These are phyloP conservation scores for Aspergillus aculeatus DNA, from an alignment of 2,329 filamentous ascomycete genomes.

Conservation along the genomic window DNA sequence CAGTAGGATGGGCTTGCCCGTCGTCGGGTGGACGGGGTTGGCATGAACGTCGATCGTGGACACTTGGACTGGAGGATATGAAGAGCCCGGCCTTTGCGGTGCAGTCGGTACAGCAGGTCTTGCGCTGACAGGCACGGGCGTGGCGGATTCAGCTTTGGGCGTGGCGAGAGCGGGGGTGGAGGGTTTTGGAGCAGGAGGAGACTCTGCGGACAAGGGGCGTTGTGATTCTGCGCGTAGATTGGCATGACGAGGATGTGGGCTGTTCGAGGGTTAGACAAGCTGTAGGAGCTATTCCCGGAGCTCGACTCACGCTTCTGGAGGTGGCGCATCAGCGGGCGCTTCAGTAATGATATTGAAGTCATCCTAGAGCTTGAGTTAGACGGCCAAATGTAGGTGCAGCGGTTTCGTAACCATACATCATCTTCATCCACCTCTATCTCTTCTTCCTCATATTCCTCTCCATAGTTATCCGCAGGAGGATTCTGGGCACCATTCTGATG, in stretches of 20 bases:
- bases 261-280: slow-evolving; percentile 25
- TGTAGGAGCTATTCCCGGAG: neutral
- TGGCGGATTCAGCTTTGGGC: slow-evolving; percentile 33
- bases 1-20: slow-evolving; percentile 76
- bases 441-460: slow-evolving; percentile 44
- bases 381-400: no score
- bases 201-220: slow-evolving; percentile 36
- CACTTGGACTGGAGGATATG: slow-evolving; percentile 65
- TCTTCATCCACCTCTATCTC: slow-evolving; percentile 44
- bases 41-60: slow-evolving; percentile 83
- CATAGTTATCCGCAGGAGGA: slow-evolving; percentile 30
- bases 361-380: slow-evolving; percentile 33
- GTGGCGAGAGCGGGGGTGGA: slow-evolving; percentile 32
- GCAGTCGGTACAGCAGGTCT: slow-evolving; percentile 36
- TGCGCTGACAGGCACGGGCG: slow-evolving; percentile 31
- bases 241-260: slow-evolving; percentile 41
- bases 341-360: slow-evolving; percentile 53
- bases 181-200: slow-evolving; percentile 31
- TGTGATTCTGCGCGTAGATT: slow-evolving; percentile 36
- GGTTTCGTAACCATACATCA: slow-evolving; percentile 19
- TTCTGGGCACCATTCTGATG: slow-evolving; percentile 30
- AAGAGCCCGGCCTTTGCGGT: slow-evolving; percentile 57
- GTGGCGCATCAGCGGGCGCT: slow-evolving; percentile 42
- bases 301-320: slow-evolving; percentile 36
- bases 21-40: slow-evolving; percentile 72